These are phyloP conservation scores for Wickerhamomyces tratensis DNA, from an alignment of 805 yeast species.

Conservation along the genomic window DNA sequence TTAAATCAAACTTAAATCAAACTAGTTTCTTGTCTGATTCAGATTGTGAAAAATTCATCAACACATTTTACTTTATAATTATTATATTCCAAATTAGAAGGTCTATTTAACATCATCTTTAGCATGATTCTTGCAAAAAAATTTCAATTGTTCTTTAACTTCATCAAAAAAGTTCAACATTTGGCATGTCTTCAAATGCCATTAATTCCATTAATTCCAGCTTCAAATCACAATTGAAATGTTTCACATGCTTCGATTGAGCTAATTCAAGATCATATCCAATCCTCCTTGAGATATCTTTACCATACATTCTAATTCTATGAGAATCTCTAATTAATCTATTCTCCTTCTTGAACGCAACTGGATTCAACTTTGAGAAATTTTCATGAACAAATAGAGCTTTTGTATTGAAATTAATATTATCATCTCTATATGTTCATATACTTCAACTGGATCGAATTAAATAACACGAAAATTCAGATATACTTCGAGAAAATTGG, in stretches of 20 bases:
- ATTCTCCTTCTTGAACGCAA: constrained; percentile 6
- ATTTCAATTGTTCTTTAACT: constrained; percentile 26
- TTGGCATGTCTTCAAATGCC: constrained; percentile 19
- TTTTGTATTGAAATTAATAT: constrained; percentile 6
- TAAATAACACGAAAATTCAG: constrained; percentile 4
- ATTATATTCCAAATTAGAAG: no score
- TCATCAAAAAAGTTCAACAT: constrained; percentile 22
- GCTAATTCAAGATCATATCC: constrained; percentile 46
- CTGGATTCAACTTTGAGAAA: constrained; percentile 20
- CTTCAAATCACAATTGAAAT: constrained; percentile 35
- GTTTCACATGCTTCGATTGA: constrained; percentile 44
- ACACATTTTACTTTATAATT: no score
- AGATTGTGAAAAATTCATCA: no score
- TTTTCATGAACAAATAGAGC: constrained; percentile 20
- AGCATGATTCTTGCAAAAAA: constrained; percentile 19
- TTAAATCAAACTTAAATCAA: no score
- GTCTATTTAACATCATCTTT: no score
- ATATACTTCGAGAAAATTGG: no score
- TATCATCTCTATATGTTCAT: constrained; percentile 8
- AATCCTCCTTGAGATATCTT: constrained; percentile 21
- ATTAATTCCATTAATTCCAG: constrained; percentile 30
- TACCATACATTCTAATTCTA: constrained; percentile 15
- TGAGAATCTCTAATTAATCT: constrained; percentile 6
- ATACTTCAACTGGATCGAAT: constrained; percentile 38
- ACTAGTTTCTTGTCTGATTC: no score